Percentiles rank a stretch among this genome's conserved stretches.
These are phyloP conservation scores for Acanthamoeba sp. DNA, from an alignment of 208 protist genomes.

Conservation along the genomic window DNA sequence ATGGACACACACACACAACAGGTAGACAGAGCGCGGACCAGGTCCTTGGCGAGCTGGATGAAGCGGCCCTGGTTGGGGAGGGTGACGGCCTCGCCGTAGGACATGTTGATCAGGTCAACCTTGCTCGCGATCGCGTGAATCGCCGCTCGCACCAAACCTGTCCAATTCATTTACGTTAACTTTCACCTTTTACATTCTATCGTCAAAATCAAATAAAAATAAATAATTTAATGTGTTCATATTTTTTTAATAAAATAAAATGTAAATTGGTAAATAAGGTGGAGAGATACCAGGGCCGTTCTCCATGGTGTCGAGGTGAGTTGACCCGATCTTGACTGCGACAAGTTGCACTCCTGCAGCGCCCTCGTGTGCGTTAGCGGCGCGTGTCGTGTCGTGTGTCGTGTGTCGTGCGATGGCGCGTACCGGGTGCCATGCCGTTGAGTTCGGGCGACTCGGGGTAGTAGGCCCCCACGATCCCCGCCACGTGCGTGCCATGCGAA, in stretches of 20 bases:
- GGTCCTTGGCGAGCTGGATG: conserved; percentile 73
- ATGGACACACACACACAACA: not conserved
- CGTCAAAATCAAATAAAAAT: not conserved
- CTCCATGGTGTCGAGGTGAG: conserved; percentile 82
- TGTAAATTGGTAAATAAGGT: not conserved
- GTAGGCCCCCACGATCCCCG: conserved; percentile 88
- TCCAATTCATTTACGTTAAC: not conserved
- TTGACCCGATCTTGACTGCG: conserved; percentile 89
- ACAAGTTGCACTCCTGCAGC: conserved; percentile 84
- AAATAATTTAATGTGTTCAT: not conserved
- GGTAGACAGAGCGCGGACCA: not conserved
- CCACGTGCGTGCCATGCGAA: conserved; percentile 89
- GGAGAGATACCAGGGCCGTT: conserved; percentile 61
- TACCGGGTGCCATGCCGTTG: conserved; percentile 85
- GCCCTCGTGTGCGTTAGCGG: not conserved
- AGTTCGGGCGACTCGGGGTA: conserved; percentile 85
- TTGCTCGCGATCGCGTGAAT: conserved; percentile 74
- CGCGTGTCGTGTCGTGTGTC: not conserved
- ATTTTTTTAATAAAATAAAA: not conserved
- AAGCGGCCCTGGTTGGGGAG: conserved; percentile 82
- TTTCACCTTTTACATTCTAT: too few relatives aligned
- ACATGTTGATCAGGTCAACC: conserved; percentile 88
- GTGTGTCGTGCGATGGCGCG: not conserved
- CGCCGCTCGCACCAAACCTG: conserved; percentile 83
- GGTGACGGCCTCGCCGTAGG: conserved; percentile 83